Conservation (phyloP, 306 rosid species). For the Delonix regia region DNA sequence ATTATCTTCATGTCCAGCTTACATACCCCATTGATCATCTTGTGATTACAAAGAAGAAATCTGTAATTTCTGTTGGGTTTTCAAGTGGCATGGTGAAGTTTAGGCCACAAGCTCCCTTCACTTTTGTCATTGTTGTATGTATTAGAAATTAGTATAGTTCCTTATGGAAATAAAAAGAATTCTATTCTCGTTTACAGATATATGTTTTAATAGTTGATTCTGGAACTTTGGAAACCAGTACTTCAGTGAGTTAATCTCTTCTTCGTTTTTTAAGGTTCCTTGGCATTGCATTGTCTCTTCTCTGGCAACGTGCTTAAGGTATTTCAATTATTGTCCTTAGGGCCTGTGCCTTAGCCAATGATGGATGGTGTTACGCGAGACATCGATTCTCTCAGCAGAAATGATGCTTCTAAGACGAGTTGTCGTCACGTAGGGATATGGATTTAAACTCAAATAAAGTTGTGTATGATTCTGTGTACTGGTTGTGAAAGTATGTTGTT, state of each 20-base stretch:
- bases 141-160: conserved; percentile 49
- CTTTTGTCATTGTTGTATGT: conserved; percentile 55
- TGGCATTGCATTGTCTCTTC: neutral
- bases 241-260: neutral
- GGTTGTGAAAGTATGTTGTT: too few species aligned
- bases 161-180: conserved; percentile 44
- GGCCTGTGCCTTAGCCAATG: neutral
- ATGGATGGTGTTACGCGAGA: neutral
- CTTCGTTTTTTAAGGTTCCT: conserved; percentile 3
- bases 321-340: neutral
- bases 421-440: neutral
- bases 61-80: conserved; percentile 45
- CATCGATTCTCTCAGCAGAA: neutral
- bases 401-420: neutral
- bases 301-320: neutral
- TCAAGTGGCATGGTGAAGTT: conserved; percentile 45
- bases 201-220: neutral
- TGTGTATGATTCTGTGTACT: too few species aligned
- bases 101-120: conserved; percentile 44
- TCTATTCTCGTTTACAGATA: conserved; percentile 20
- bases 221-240: neutral
- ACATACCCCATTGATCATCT: conserved; percentile 44
- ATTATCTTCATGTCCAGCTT: conserved; percentile 45
- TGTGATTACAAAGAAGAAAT: conserved; percentile 45
- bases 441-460: neutral